Base-by-base conservation (phyloP, 495 filamentous ascomycete species). In the Penicilliopsis zonata region DNA sequence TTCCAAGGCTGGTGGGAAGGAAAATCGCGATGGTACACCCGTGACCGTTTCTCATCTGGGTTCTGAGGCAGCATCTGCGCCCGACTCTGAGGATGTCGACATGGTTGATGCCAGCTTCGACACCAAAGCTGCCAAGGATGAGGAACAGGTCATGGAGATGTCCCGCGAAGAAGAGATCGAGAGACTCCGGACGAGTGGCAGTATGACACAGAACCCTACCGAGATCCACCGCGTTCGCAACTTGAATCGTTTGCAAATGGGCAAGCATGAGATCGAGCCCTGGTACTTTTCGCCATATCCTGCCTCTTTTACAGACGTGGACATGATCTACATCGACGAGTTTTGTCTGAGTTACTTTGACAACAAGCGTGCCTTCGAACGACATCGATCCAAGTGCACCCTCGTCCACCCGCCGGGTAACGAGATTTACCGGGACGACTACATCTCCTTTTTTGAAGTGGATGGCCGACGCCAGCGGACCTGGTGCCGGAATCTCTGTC, bases 281-380 rank as follows among this genome's bases (percentile, higher is more conserved):
- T 98, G 90, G 90, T 98, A 98, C 50, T 96, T 96, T 59, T 94
- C 86, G 6, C 92, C 90, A 1, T 98, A 98, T 49, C 90, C 90
- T 0, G 76, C 86, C 49, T 66, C 76, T 4, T 95, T 86, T 52
- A 76, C 79, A 9, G 82, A 92, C 38, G 77, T 76, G 37, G 87
- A 95, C 35, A 61, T 85, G 32, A 78, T 96, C 42, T 95, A 83
- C 61, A 92, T 98, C 51, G 94, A 92, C 67, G 92, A 96, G 49
- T 95, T 94, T 60, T 98, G 90, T 48, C 73, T 98, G 20, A 78
- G 70, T 46, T 96, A 96, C 58, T 94, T 80, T 52, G 83, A 79
- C 42, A 74, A 80, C 44, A 55, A 72, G 22, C 79, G 78, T 25
- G 77, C 77, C 4, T 96, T 96, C 43, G 61, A 68, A 27, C 74